These are phyloP conservation scores for Lepidium campestre DNA, from an alignment of 441 rosid species.

Conservation along the genomic window DNA sequence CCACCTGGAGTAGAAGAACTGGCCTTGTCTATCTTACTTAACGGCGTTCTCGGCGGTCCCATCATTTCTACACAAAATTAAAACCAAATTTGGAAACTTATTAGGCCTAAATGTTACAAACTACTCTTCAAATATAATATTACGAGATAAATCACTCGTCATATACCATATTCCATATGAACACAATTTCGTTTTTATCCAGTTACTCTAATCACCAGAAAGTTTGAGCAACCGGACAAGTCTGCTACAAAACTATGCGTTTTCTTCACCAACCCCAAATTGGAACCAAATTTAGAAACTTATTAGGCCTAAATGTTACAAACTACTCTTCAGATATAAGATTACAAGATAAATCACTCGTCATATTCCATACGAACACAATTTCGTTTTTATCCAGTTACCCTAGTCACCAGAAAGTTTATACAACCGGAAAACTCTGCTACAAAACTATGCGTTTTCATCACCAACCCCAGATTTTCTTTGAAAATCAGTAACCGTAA, in stretches of 20 bases:
- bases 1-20: constrained; percentile 59
- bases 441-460: background rate
- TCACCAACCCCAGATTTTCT: background rate
- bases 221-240: background rate
- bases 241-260: background rate
- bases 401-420: background rate
- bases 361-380: background rate
- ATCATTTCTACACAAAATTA: constrained; percentile 37
- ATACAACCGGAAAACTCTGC: background rate
- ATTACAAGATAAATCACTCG: background rate
- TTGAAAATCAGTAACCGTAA: background rate
- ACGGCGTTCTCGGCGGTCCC: constrained; percentile 67
- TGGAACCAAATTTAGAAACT: background rate
- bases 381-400: background rate
- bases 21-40: constrained; percentile 49
- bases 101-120: background rate
- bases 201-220: background rate
- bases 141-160: background rate
- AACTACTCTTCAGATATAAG: background rate
- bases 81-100: background rate
- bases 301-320: background rate
- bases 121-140: background rate
- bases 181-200: background rate
- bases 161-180: background rate
- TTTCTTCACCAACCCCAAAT: background rate